A percentile compares a stretch with the other conserved stretches of the same genome.
phyloP scores from a whole-genome alignment of 2,329 filamentous ascomycete genomes.

The Pseudopyrenochaeta lycopersici region DNA sequence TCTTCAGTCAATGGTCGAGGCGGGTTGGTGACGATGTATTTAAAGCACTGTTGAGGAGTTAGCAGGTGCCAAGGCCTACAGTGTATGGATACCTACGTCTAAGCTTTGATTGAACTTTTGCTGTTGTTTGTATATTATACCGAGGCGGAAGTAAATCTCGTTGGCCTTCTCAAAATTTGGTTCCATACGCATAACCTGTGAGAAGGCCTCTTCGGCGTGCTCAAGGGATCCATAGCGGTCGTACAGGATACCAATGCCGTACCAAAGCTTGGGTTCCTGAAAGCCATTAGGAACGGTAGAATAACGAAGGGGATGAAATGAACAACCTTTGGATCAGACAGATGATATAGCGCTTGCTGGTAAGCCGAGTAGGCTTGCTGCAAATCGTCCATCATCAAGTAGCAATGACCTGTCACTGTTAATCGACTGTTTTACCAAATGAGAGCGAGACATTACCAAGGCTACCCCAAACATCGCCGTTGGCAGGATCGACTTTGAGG shows the following conservation, averaged over 20 bases:
- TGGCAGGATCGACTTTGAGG: constrained; percentile 84
- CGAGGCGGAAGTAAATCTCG: constrained; percentile 97
- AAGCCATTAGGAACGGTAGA: constrained; percentile 12
- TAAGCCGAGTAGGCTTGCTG: constrained; percentile 98
- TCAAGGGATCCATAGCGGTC: constrained; percentile 96
- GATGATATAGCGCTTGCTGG: constrained; percentile 91
- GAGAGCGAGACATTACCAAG: constrained; percentile 68
- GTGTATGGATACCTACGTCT: constrained; percentile 68
- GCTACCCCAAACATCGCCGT: constrained; percentile 96
- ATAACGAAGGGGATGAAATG: constrained; percentile 6
- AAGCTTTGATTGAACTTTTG: constrained; percentile 91
- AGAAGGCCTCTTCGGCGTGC: constrained; percentile 97
- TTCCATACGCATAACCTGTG: constrained; percentile 98
- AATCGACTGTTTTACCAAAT: constrained; percentile 7
- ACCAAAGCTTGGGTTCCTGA: constrained; percentile 96
- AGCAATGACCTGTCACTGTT: constrained; percentile 80
- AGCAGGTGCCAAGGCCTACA: constrained; percentile 4
- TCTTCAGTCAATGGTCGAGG: constrained; percentile 93
- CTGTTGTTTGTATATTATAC: constrained; percentile 99
- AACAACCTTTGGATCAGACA: constrained; percentile 86
- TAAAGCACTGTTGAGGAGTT: constrained; percentile 80
- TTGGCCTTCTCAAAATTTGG: constrained; percentile 98
- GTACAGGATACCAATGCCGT: constrained; percentile 97
- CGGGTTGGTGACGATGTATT: constrained; percentile 94
- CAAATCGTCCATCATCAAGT: constrained; percentile 97